Evolutionary conservation across 345 rosid species (phyloP), one percentile per base, ranked within the genome.

Genomic region (Corymbia maculata): DNA sequence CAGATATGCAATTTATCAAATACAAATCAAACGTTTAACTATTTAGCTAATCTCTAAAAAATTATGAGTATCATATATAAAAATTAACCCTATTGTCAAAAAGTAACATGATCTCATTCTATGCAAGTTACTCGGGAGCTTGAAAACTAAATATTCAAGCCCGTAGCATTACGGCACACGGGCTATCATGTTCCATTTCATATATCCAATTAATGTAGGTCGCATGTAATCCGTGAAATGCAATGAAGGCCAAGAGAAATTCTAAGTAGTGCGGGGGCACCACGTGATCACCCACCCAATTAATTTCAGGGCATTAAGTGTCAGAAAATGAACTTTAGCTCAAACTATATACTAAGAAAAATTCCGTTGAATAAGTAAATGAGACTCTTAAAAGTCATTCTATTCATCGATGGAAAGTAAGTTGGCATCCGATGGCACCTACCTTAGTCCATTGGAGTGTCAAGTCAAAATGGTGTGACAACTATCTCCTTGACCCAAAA

Each of bases 121-220:
- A 6, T n/a, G 0, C 13, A 64, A 64, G 6, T n/a, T 64, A 0
- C 19, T 64, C 1, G 0, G 0, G 17, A 14, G 14, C 6, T n/a
- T n/a, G 2, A 16, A 64, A 64, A 14, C 15, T 9, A 14, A 1
- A n/a, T n/a, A n/a, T 14, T 64, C n/a, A 13, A 0, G n/a, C 75
- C 36, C 3, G 2, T 64, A 1, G 75, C 17, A 64, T n/a, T 0
- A 64, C 0, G 19, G 17, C 15, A 7, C 75, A 7, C 2, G 0
- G 1, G n/a, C 19, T 64, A 14, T 64, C 32, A 64, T 13, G 14
- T 6, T 52, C 53, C 17, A 14, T 14, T 15, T 52, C 53, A 14
- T 52, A 52, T 17, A 6, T 14, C 53, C 53, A 52, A 52, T 4
- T 52, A 52, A 52, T 52, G 53, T 52, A 52, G 53, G 17, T 52